Evolutionary conservation across 768 basidiomycete species (phyloP).

Genomic region (Suillus discolor): DNA sequence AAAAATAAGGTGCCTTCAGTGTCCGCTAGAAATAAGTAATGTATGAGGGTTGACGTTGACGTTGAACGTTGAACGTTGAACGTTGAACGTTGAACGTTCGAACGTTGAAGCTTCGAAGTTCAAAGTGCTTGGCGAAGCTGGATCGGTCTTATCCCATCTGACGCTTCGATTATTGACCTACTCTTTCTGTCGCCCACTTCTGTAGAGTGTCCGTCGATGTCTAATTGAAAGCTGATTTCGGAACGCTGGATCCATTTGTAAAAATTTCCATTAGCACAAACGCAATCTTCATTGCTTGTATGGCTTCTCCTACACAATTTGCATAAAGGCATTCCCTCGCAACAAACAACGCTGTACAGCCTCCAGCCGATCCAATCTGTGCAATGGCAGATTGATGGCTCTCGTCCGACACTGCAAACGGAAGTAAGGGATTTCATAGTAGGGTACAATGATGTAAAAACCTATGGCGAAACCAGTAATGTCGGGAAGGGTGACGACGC

Average conservation of each 20-base stretch:
- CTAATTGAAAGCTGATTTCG: not conserved
- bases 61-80: too few species aligned
- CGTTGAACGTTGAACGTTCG: too few species aligned
- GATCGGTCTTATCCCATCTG: not conserved
- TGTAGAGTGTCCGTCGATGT: not conserved
- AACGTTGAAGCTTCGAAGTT: too few species aligned
- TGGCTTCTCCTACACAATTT: conserved; percentile 38
- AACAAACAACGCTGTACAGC: conserved; percentile 68
- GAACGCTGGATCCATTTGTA: not conserved
- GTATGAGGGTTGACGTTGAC: too few species aligned
- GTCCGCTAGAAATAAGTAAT: too few species aligned
- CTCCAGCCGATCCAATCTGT: conserved; percentile 58
- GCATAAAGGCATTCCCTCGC: conserved; percentile 67
- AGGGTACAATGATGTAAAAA: conserved; percentile 1
- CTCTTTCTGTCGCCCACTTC: not conserved
- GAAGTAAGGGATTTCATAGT: conserved; percentile 50
- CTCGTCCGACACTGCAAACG: conserved; percentile 39
- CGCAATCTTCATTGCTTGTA: too few species aligned
- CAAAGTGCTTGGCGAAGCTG: too few species aligned
- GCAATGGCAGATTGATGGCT: conserved; percentile 50
- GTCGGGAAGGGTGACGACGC: conserved; percentile 18
- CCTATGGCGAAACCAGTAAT: conserved; percentile 40
- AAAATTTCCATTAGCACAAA: too few species aligned
- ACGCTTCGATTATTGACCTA: too few species aligned
- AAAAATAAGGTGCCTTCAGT: too few species aligned